Conservation (phyloP, 495 filamentous ascomycete species). For the Aspergillus olivimuriae region DNA sequence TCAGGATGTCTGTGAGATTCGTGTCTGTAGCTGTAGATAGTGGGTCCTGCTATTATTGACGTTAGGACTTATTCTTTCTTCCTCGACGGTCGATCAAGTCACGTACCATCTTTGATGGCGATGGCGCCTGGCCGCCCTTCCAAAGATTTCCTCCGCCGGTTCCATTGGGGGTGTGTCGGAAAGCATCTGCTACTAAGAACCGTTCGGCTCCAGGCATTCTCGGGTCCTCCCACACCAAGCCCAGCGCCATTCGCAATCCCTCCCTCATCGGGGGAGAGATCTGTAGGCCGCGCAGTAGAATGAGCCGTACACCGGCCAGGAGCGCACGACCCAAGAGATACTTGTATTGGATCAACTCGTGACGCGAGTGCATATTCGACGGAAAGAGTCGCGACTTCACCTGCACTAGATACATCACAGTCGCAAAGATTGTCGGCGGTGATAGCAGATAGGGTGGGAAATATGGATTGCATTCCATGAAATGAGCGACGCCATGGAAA, state of each 20-base stretch:
- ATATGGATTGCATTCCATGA: conserved; percentile 14
- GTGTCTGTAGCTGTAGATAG: conserved; percentile 14
- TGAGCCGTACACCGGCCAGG: conserved; percentile 18
- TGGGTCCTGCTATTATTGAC: conserved; percentile 14
- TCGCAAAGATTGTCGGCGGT: conserved; percentile 16
- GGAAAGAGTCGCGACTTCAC: conserved; percentile 20
- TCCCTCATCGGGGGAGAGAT: conserved; percentile 13
- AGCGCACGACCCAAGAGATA: conserved; percentile 17
- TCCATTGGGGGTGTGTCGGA: conserved; percentile 13
- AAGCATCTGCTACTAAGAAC: conserved; percentile 15
- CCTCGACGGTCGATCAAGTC: too few relatives aligned
- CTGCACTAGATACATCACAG: conserved; percentile 21
- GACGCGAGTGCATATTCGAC: conserved; percentile 5
- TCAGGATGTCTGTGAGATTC: conserved; percentile 17
- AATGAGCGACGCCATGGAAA: conserved; percentile 13
- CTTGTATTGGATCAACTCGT: conserved; percentile 12
- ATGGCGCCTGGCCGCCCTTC: too few relatives aligned
- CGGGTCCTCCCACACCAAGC: conserved; percentile 19
- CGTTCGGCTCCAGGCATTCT: conserved; percentile 16
- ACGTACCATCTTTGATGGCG: too few relatives aligned
- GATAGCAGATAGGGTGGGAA: conserved; percentile 17
- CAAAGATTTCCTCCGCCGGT: too few relatives aligned
- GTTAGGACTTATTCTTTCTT: too few relatives aligned
- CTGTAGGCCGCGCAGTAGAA: conserved; percentile 18
- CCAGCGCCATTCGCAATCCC: conserved; percentile 19